A percentile compares a stretch with the other conserved stretches of the same genome.
These are phyloP conservation scores for Ceratobasidium papillatum DNA, from an alignment of 1,284 basidiomycete genomes.

Conservation along the genomic window DNA sequence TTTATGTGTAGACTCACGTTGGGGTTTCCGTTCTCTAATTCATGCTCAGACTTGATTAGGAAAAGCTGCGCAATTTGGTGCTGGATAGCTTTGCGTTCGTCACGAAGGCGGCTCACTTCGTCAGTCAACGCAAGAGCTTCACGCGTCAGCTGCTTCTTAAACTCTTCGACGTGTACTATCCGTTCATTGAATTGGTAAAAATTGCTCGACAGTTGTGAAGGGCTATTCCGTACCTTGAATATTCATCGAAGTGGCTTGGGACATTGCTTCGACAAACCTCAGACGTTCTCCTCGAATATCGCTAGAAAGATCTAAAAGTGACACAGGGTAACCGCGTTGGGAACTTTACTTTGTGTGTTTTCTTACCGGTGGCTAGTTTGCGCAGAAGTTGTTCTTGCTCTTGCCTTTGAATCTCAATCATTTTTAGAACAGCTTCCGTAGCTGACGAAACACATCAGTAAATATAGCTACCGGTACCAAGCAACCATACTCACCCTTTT, in stretches of 20 bases:
- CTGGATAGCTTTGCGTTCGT: slow-evolving; percentile 75
- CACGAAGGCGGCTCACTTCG: slow-evolving; percentile 75
- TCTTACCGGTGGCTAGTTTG: slow-evolving; percentile 68
- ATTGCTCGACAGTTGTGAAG: no score
- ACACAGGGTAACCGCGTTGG: neutral
- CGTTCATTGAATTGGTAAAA: neutral
- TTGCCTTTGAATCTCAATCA: slow-evolving; percentile 71
- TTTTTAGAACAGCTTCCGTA: slow-evolving; percentile 64
- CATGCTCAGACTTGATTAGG: slow-evolving; percentile 48
- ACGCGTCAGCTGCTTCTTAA: slow-evolving; percentile 77
- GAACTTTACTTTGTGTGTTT: neutral
- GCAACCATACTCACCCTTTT: slow-evolving; percentile 18
- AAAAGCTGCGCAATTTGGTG: slow-evolving; percentile 77
- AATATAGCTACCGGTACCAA: slow-evolving; percentile 42
- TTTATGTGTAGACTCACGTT: neutral
- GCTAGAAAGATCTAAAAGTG: slow-evolving; percentile 69
- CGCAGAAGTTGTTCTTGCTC: slow-evolving; percentile 75
- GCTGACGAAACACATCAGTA: slow-evolving; percentile 50
- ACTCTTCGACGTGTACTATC: slow-evolving; percentile 81
- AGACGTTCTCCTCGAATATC: slow-evolving; percentile 86
- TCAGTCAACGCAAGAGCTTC: slow-evolving; percentile 78
- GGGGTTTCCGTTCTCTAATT: neutral
- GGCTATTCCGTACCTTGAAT: slow-evolving; percentile 66
- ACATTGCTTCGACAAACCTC: slow-evolving; percentile 89
- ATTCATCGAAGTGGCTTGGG: slow-evolving; percentile 85